Percentiles rank a stretch among this genome's conserved stretches.
phyloP scores from a whole-genome alignment of 1,139 yeast genomes.

The Trichomonascaceae sp. region DNA sequence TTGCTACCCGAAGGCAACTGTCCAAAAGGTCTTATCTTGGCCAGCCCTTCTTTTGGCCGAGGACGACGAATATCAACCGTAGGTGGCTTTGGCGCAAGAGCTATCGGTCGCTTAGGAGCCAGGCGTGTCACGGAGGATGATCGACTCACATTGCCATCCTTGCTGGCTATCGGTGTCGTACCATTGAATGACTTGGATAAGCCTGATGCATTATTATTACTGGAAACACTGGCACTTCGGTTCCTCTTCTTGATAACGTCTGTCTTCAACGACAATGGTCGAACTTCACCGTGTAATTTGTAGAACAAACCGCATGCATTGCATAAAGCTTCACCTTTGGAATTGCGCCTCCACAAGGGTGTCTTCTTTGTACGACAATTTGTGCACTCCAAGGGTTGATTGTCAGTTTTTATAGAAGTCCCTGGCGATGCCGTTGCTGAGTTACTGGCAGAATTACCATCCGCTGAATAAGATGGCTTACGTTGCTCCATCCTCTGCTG shows the following conservation, averaged over 20 bases:
- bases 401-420: conserved; percentile 5
- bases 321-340: conserved; percentile 84
- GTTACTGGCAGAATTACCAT: conserved; percentile 1
- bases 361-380: conserved; percentile 88
- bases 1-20: not conserved
- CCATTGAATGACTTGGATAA: not conserved
- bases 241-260: conserved; percentile 81
- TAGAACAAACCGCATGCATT: conserved; percentile 89
- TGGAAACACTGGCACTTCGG: conserved; percentile 12
- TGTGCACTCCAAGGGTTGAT: conserved; percentile 44
- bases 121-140: conserved; percentile 6
- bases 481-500: conserved; percentile 1
- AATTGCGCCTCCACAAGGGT: conserved; percentile 88
- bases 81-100: conserved; percentile 19
- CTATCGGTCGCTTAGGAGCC: conserved; percentile 24
- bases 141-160: not conserved
- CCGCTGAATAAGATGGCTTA: not conserved
- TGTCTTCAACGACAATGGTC: conserved; percentile 81
- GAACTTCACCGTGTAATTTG: conserved; percentile 83
- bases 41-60: not conserved
- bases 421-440: conserved; percentile 9
- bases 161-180: not conserved
- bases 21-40: not conserved
- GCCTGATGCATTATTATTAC: conserved; percentile 4
- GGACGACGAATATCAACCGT: conserved; percentile 14